These are phyloP conservation scores for Magnusiomyces fungicola DNA, from an alignment of 1,139 yeast genomes.

Conservation along the genomic window DNA sequence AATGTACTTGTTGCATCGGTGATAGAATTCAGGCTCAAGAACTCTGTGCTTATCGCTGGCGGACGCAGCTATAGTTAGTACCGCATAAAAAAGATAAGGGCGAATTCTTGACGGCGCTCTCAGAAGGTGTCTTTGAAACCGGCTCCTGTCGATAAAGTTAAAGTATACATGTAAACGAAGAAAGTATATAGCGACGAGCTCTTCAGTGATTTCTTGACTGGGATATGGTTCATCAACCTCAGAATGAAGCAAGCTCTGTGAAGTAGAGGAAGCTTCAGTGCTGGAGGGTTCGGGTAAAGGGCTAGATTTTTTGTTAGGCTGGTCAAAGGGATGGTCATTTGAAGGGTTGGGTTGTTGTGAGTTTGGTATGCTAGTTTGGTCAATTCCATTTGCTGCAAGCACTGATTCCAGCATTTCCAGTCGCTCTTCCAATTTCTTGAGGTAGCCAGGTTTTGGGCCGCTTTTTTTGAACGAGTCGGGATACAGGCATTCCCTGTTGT, in stretches of 20 bases:
- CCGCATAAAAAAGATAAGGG: constrained; percentile 27
- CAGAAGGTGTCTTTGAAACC: constrained; percentile 17
- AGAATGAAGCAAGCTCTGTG: constrained; percentile 7
- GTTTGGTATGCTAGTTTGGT: background rate
- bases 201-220: constrained; percentile 19
- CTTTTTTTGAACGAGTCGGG: constrained; percentile 23
- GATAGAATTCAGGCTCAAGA: constrained; percentile 21
- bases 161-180: constrained; percentile 15
- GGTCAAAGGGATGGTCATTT: background rate
- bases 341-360: background rate
- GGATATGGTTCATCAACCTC: constrained; percentile 27
- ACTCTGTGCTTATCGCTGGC: constrained; percentile 16
- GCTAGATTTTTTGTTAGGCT: constrained; percentile 1
- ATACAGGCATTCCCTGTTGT: constrained; percentile 26
- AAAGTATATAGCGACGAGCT: constrained; percentile 23
- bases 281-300: constrained; percentile 2
- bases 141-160: constrained; percentile 21
- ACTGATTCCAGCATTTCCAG: constrained; percentile 23
- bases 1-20: constrained; percentile 24
- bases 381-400: constrained; percentile 8
- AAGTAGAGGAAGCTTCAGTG: constrained; percentile 4
- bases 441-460: constrained; percentile 33
- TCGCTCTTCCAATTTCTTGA: constrained; percentile 26
- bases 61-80: constrained; percentile 26
- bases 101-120: constrained; percentile 17